Evolutionary conservation across 345 rosid species (phyloP).

Genomic region (Gossypioides kirkii): DNA sequence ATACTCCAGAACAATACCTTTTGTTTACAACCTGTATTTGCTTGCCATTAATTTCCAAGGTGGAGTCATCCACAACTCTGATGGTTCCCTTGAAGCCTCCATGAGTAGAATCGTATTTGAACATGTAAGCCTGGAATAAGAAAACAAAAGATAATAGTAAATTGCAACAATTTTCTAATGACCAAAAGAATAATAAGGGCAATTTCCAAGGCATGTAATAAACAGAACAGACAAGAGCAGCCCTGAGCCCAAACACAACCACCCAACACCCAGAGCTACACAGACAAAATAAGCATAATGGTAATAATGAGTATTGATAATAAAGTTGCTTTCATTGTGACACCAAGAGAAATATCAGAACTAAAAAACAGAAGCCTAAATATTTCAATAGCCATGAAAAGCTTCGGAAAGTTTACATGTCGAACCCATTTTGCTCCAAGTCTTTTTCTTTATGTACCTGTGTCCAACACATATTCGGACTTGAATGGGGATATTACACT

Average conservation of each 20-base stretch:
- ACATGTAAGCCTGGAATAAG: slow-evolving; percentile 82
- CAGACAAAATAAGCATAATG: not conserved
- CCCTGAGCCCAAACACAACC: not conserved
- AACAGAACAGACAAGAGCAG: not conserved
- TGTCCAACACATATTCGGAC: too few species aligned
- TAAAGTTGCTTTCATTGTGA: not conserved
- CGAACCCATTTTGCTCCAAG: not conserved
- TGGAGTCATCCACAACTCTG: slow-evolving; percentile 71
- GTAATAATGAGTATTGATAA: not conserved
- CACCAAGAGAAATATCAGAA: not conserved
- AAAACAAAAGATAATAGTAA: not conserved
- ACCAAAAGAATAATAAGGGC: not conserved
- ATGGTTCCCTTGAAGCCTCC: slow-evolving; percentile 72
- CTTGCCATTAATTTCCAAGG: slow-evolving; percentile 88
- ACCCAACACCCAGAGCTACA: not conserved
- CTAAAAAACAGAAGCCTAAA: not conserved
- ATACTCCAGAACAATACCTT: slow-evolving; percentile 44
- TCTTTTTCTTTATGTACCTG: too few species aligned
- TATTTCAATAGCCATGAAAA: not conserved
- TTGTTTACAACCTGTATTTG: slow-evolving; percentile 61
- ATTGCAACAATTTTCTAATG: slow-evolving; percentile 7
- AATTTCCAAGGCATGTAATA: not conserved
- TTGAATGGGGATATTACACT: too few species aligned
- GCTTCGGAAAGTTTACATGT: not conserved
- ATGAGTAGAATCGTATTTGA: slow-evolving; percentile 96